These are phyloP conservation scores for Yamadazyma paraphyllophila DNA, from an alignment of 805 yeast species.

Conservation along the genomic window DNA sequence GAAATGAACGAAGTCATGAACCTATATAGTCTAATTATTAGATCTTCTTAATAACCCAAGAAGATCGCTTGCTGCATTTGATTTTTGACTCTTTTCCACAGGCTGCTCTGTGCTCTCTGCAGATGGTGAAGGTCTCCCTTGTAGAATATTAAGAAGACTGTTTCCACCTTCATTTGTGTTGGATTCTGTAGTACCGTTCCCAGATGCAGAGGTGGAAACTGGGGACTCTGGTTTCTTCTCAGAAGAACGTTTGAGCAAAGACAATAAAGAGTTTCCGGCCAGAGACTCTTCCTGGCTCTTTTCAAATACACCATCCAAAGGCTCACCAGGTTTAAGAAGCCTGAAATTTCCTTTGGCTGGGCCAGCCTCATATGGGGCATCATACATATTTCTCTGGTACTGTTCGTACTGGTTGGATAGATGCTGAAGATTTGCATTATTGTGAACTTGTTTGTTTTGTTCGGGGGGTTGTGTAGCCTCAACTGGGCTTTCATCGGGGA, in stretches of 20 bases:
- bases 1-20: neutral
- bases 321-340: conserved; percentile 29
- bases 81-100: neutral
- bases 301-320: conserved; percentile 13
- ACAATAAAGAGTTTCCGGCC: conserved; percentile 15
- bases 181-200: neutral
- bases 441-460: no score
- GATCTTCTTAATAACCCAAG: conserved; percentile 21
- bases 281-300: neutral
- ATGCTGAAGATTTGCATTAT: neutral
- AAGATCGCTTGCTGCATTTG: conserved; percentile 20
- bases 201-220: neutral
- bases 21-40: conserved; percentile 1
- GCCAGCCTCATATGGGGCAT: neutral
- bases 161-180: neutral
- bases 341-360: conserved; percentile 20
- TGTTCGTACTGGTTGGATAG: conserved; percentile 2
- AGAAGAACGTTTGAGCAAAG: conserved; percentile 6
- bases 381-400: neutral
- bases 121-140: neutral
- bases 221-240: neutral
- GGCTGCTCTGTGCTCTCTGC: neutral
- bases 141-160: conserved; percentile 4
- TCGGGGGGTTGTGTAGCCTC: neutral
- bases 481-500: neutral